Base-by-base conservation (phyloP, 345 rosid species). In the Euphorbia tirucalli region DNA sequence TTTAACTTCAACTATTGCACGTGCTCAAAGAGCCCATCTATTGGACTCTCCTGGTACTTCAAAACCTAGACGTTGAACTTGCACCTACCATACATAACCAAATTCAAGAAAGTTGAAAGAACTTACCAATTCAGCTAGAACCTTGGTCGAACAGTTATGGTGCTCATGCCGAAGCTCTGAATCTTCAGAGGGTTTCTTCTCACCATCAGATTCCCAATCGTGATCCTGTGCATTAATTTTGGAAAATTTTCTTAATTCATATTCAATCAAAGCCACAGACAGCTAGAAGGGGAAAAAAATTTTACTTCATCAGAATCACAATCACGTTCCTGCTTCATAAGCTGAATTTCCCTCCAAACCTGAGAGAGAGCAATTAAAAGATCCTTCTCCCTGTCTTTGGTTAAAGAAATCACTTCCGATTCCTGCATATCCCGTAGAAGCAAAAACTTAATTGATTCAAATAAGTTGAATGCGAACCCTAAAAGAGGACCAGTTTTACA, bases 301-400 rank as follows among this genome's bases (percentile, higher is more conserved):
- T 30, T 52, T 62, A 70, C 82, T 62, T 48, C 27, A 52, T 56
- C 71, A 4, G 78, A 76, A 78, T 78, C 81, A 61, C 46, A 2
- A 55, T 57, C 76, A 27, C 66, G 72, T 60, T 83, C 83, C 4
- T 35, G 39, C 13, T 24, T 85, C 86, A 83, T 82, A 46, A 72
- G 74, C 77, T 79, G 87, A 61, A 92, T 78, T 61, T 84, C 83
- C 71, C 83, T 84, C 61, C 71, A 73, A 44, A 84, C 81, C 88
- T 83, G 82, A 61, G 93, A 88, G 19, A 89, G 89, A 68, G 88
- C 72, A 55, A 83, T 55, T 58, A 90, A 80, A 61, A 90, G 75
- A 18, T 73, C 69, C 71, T 82, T 85, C 85, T 89, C 90, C 24
- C 58, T 55, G 32, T 79, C 84, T 81, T 74, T 74, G 62, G 75